Evolutionary conservation across 331 rosid genomes (phyloP).

Genomic region (Prunus yedoensis): DNA sequence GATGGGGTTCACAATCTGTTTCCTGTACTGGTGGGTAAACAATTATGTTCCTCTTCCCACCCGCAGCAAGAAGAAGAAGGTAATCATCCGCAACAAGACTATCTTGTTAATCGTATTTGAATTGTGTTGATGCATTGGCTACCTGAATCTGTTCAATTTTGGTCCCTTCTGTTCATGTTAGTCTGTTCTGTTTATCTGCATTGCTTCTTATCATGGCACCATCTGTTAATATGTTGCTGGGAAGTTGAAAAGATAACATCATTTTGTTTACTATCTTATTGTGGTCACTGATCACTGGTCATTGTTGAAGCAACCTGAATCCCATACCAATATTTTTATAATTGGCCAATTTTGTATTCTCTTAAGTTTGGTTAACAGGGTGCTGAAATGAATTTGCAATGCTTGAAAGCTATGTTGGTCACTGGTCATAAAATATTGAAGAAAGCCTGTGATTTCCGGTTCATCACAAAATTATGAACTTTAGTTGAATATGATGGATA

Average conservation of each 20-base stretch:
- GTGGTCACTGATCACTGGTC: background rate
- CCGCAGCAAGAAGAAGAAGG: conserved; percentile 94
- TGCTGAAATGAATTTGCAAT: background rate
- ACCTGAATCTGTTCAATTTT: background rate
- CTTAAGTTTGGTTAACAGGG: background rate
- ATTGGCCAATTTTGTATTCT: background rate
- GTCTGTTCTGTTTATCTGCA: background rate
- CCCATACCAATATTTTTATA: background rate
- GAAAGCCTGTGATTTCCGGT: background rate
- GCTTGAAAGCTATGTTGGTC: background rate
- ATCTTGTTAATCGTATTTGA: conserved; percentile 1
- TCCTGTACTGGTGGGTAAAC: conserved; percentile 90
- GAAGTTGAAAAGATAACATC: background rate
- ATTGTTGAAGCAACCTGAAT: background rate
- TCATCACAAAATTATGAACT: background rate
- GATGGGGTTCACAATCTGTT: conserved; percentile 74
- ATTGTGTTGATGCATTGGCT: background rate
- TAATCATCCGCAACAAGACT: conserved; percentile 26
- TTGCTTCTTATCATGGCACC: background rate
- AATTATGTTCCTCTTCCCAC: conserved; percentile 68
- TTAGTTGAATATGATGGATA: conserved; percentile 14
- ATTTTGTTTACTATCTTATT: background rate
- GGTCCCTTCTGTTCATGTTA: background rate
- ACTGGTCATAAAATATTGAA: background rate
- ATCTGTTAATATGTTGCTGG: background rate